Percentiles rank a stretch among this genome's conserved stretches.
phyloP scores from a whole-genome alignment of 1,139 yeast genomes.

The Suhomyces taliae region DNA sequence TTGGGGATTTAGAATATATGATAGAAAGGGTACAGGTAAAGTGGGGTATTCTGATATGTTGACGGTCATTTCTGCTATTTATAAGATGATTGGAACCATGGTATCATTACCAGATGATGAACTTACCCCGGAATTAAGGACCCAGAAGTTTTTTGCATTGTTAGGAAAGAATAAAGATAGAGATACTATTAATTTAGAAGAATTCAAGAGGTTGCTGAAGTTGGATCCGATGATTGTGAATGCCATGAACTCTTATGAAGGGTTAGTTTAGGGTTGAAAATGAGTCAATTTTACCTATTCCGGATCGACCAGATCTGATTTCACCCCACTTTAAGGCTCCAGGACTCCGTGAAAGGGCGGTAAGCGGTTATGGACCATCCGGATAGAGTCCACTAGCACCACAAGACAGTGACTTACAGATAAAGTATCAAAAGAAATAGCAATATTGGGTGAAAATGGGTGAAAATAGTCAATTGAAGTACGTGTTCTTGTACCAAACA shows the following conservation, averaged over 20 bases:
- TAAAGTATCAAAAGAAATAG: too few relatives aligned
- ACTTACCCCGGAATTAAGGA: conserved; percentile 85
- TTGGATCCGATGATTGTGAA: conserved; percentile 79
- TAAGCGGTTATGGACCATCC: too few relatives aligned
- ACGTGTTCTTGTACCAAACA: too few relatives aligned
- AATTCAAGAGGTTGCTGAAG: conserved; percentile 78
- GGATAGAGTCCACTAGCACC: too few relatives aligned
- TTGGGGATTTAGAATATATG: conserved; percentile 89
- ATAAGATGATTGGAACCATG: conserved; percentile 96
- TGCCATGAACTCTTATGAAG: conserved; percentile 80
- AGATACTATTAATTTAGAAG: conserved; percentile 66
- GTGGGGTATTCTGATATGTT: conserved; percentile 78
- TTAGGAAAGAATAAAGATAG: conserved; percentile 73
- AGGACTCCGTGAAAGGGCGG: too few relatives aligned
- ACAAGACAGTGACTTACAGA: too few relatives aligned
- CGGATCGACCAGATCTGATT: background rate
- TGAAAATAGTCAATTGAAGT: too few relatives aligned
- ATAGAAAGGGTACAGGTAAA: conserved; percentile 73
- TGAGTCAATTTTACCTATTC: background rate
- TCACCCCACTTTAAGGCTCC: too few relatives aligned
- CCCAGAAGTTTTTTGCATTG: conserved; percentile 71
- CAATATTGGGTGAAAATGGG: too few relatives aligned
- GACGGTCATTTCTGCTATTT: conserved; percentile 76
- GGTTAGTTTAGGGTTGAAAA: conserved; percentile 48
- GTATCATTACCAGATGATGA: conserved; percentile 90